Conservation (phyloP, 768 basidiomycete species). For the Serendipita vermifera region DNA sequence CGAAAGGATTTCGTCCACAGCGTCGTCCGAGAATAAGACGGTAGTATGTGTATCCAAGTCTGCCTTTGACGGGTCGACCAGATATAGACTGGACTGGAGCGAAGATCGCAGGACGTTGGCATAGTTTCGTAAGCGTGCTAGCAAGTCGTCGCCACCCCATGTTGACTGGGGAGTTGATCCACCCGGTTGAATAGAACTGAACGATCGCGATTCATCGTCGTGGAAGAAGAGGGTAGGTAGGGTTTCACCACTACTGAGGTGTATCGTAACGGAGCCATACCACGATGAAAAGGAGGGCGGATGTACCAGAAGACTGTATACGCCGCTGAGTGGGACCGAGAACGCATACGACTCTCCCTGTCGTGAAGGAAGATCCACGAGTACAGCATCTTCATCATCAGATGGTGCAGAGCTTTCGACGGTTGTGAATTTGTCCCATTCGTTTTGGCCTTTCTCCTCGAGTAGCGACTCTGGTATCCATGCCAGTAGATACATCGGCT, state of each 20-base stretch:
- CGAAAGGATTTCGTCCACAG: conserved; percentile 74
- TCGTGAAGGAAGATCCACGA: conserved; percentile 73
- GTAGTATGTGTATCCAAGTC: conserved; percentile 88
- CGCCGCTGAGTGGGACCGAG: conserved; percentile 78
- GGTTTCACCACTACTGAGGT: conserved; percentile 73
- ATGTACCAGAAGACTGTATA: conserved; percentile 80
- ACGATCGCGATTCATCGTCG: conserved; percentile 87
- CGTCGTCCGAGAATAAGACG: conserved; percentile 71
- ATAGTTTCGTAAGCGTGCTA: conserved; percentile 62
- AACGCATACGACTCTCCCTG: conserved; percentile 88
- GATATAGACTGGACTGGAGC: conserved; percentile 72
- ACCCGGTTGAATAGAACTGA: conserved; percentile 35
- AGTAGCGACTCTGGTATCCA: conserved; percentile 89
- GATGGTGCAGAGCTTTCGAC: conserved; percentile 34
- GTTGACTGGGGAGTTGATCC: conserved; percentile 34
- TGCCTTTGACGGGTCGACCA: conserved; percentile 84
- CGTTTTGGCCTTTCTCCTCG: conserved; percentile 64
- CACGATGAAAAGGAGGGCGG: conserved; percentile 75
- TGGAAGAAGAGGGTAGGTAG: conserved; percentile 90
- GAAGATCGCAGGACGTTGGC: conserved; percentile 74
- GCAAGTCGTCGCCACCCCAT: conserved; percentile 82
- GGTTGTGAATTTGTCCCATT: conserved; percentile 83
- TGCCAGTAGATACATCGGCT: conserved; percentile 67
- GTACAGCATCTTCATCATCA: conserved; percentile 51
- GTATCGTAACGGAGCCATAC: conserved; percentile 82